phyloP scores from a whole-genome alignment of 192 early-diverging fungal species.

The Backusella parvicylindrica region DNA sequence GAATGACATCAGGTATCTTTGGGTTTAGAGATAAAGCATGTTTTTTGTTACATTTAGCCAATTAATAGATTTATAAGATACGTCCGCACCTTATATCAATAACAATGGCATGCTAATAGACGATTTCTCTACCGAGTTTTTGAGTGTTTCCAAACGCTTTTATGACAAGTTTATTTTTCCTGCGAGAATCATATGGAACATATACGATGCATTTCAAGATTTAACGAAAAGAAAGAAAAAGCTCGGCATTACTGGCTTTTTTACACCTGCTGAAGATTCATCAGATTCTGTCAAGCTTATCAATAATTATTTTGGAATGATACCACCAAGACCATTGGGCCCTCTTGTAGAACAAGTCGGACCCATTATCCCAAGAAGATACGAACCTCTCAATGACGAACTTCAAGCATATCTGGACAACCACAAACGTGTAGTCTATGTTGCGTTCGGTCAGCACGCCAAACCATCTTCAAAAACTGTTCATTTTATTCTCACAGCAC shows the following conservation, averaged over 20 bases:
- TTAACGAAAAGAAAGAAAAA: not conserved
- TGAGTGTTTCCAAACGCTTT: not conserved
- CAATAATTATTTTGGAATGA: constrained; percentile 22
- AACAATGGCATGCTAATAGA: not conserved
- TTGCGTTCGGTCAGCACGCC: constrained; percentile 30
- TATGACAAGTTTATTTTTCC: not conserved
- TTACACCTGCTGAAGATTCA: not conserved
- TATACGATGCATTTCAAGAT: not conserved
- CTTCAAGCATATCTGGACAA: constrained; percentile 10
- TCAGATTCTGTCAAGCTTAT: constrained; percentile 16
- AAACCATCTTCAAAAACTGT: not conserved
- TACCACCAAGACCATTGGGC: constrained; percentile 9
- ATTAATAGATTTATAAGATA: not conserved
- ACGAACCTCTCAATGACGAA: not conserved
- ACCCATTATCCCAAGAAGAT: constrained; percentile 25
- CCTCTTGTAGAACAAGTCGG: constrained; percentile 33
- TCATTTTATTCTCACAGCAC: constrained; percentile 18
- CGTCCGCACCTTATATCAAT: not conserved
- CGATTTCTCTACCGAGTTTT: not conserved
- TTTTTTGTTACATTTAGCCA: not conserved
- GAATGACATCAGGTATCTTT: not conserved
- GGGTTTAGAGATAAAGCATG: not conserved
- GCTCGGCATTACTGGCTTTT: not conserved
- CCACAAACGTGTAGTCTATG: constrained; percentile 19
- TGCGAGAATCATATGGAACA: no score